These are phyloP conservation scores for Paxillus ammoniavirescens DNA, from an alignment of 768 basidiomycete genomes.

Conservation along the genomic window DNA sequence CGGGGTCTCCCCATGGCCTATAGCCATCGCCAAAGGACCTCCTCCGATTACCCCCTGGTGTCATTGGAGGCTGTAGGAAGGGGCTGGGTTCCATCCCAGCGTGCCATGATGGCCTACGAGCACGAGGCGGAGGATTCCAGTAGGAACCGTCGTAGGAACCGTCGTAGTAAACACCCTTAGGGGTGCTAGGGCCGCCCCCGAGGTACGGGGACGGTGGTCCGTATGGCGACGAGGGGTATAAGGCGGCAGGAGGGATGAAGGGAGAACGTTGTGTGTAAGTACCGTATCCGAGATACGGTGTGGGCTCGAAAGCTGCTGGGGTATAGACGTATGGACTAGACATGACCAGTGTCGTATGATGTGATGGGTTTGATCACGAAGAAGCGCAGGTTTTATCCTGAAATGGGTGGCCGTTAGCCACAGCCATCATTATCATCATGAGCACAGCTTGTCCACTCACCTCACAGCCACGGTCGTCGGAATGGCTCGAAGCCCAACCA, in stretches of 20 bases:
- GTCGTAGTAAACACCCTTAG: slow-evolving; percentile 19
- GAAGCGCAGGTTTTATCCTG: slow-evolving; percentile 16
- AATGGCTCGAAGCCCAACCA: slow-evolving; percentile 2
- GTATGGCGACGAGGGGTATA: slow-evolving; percentile 39
- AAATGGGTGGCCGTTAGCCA: slow-evolving; percentile 7
- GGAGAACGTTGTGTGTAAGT: slow-evolving; percentile 38
- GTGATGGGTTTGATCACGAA: not conserved
- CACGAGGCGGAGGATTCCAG: slow-evolving; percentile 25
- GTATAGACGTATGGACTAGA: slow-evolving; percentile 44
- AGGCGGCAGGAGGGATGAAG: slow-evolving; percentile 40
- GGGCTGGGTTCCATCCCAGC: slow-evolving; percentile 27
- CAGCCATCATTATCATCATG: slow-evolving; percentile 5
- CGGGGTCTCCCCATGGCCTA: slow-evolving; percentile 16
- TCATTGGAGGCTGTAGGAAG: slow-evolving; percentile 18
- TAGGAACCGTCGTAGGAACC: slow-evolving; percentile 18
- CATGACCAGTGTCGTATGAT: slow-evolving; percentile 26
- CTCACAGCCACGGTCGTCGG: slow-evolving; percentile 18
- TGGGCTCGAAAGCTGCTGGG: slow-evolving; percentile 35
- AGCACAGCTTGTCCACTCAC: slow-evolving; percentile 14
- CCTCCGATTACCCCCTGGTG: slow-evolving; percentile 15
- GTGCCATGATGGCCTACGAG: slow-evolving; percentile 47
- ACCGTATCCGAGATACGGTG: slow-evolving; percentile 33
- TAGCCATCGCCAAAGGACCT: slow-evolving; percentile 29
- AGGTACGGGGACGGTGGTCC: slow-evolving; percentile 27
- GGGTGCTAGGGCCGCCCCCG: slow-evolving; percentile 27